Percentiles rank a stretch among this genome's conserved stretches.
These are phyloP conservation scores for Rosa rugosa DNA, from an alignment of 306 rosid species.

Conservation along the genomic window DNA sequence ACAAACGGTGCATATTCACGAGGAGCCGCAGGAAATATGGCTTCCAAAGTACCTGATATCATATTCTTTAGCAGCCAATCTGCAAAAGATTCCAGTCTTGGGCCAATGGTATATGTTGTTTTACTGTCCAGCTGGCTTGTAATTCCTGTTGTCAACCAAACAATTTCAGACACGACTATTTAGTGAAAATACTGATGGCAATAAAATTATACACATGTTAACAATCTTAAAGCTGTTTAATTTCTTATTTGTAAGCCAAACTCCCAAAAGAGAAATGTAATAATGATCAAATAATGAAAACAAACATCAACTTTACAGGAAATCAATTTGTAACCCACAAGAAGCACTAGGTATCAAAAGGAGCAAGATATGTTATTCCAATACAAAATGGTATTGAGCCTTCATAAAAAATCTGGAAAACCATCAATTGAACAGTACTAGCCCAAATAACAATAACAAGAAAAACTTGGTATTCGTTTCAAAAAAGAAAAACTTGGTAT, in stretches of 20 bases:
- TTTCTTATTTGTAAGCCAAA: neutral
- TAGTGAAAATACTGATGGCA: slow-evolving; percentile 2
- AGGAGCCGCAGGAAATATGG: slow-evolving; percentile 56
- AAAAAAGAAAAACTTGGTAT: neutral
- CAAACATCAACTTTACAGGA: slow-evolving; percentile 5
- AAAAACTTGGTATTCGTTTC: too few species aligned
- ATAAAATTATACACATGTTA: neutral
- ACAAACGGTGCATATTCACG: slow-evolving; percentile 51
- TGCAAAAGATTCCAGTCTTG: slow-evolving; percentile 51
- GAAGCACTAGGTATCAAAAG: neutral
- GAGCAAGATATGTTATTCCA: neutral
- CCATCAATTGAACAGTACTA: neutral
- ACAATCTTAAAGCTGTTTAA: slow-evolving; percentile 9
- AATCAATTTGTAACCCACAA: neutral
- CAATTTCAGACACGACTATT: slow-evolving; percentile 9
- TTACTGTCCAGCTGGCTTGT: slow-evolving; percentile 28
- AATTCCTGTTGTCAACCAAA: slow-evolving; percentile 36
- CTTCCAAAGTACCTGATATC: slow-evolving; percentile 53
- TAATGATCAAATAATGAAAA: neutral
- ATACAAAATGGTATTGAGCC: neutral
- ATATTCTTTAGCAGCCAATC: slow-evolving; percentile 62
- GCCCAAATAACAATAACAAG: neutral
- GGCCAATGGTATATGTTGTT: slow-evolving; percentile 50
- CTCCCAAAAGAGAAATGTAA: neutral
- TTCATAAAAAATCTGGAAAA: neutral